Evolutionary conservation across 345 rosid genomes (phyloP).

Genomic region (Passiflora organensis): DNA sequence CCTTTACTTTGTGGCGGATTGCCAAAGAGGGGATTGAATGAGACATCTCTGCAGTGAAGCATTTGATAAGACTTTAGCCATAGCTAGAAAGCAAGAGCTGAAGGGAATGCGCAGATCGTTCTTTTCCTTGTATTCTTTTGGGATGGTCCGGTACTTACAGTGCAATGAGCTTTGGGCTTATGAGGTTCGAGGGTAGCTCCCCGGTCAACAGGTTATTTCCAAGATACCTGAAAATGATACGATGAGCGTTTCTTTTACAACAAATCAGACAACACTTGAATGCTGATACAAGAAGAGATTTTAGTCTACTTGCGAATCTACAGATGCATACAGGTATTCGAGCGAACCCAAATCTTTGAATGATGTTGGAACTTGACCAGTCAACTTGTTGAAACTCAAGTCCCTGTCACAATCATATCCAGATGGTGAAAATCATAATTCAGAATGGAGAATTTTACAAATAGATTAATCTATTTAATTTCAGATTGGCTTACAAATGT

Average conservation of each 20-base stretch:
- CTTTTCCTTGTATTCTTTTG: too few species aligned
- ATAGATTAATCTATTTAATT: neutral
- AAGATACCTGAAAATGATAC: conserved; percentile 34
- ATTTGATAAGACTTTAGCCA: neutral
- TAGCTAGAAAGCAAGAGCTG: neutral
- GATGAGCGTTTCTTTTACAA: neutral
- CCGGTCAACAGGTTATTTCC: conserved; percentile 50
- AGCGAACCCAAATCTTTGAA: conserved; percentile 28
- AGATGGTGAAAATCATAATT: too few species aligned
- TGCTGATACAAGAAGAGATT: too few species aligned
- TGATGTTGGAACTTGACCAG: conserved; percentile 40
- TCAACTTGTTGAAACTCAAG: conserved; percentile 55
- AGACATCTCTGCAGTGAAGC: conserved; percentile 41
- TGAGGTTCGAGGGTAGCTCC: conserved; percentile 34
- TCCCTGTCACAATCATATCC: conserved; percentile 31
- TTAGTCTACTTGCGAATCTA: too few species aligned
- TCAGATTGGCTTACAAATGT: conserved; percentile 33
- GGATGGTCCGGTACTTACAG: conserved; percentile 28
- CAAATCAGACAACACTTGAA: conserved; percentile 2
- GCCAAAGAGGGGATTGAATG: conserved; percentile 53
- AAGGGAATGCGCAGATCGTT: too few species aligned
- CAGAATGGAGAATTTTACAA: neutral
- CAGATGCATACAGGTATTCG: conserved; percentile 33
- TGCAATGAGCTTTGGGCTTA: conserved; percentile 32
- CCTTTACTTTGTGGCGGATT: conserved; percentile 25